A percentile compares a stretch with the other conserved stretches of the same genome.
Evolutionary conservation across 2,329 filamentous ascomycete genomes (phyloP).

Genomic region (Xylaria sp.): DNA sequence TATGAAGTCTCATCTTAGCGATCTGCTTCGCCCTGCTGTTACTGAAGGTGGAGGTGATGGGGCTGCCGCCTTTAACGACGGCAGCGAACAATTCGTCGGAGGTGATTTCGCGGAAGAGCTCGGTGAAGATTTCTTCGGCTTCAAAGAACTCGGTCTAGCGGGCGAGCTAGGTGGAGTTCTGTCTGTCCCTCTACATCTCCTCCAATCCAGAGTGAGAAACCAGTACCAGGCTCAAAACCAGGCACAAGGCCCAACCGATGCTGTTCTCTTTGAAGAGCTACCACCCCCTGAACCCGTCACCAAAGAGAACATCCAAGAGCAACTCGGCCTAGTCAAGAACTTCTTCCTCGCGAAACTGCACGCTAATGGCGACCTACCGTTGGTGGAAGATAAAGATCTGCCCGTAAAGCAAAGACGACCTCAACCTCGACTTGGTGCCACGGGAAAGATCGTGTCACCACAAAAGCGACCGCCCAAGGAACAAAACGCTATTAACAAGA

Average conservation of each 20-base stretch:
- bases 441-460: slow-evolving; percentile 86
- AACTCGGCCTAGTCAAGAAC: slow-evolving; percentile 88
- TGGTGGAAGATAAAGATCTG: slow-evolving; percentile 94
- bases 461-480: slow-evolving; percentile 85
- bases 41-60: slow-evolving; percentile 81
- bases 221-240: slow-evolving; percentile 81
- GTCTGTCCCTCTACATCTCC: slow-evolving; percentile 90
- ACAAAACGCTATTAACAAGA: slow-evolving; percentile 84
- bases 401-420: slow-evolving; percentile 89
- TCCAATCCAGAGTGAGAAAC: slow-evolving; percentile 89
- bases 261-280: slow-evolving; percentile 73
- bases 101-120: slow-evolving; percentile 98
- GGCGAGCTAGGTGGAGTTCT: slow-evolving; percentile 90
- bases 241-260: slow-evolving; percentile 67
- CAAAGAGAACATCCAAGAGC: slow-evolving; percentile 76
- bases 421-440: slow-evolving; percentile 72
- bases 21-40: slow-evolving; percentile 89
- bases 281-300: slow-evolving; percentile 80
- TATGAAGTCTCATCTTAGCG: slow-evolving; percentile 92
- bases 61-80: slow-evolving; percentile 91
- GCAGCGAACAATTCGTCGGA: slow-evolving; percentile 94
- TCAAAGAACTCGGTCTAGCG: slow-evolving; percentile 92
- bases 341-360: slow-evolving; percentile 93
- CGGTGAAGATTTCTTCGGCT: slow-evolving; percentile 98
- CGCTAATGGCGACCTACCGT: slow-evolving; percentile 80